Evolutionary conservation across 2,329 filamentous ascomycete species (phyloP).

Genomic region (Colletotrichum brevisporum): DNA sequence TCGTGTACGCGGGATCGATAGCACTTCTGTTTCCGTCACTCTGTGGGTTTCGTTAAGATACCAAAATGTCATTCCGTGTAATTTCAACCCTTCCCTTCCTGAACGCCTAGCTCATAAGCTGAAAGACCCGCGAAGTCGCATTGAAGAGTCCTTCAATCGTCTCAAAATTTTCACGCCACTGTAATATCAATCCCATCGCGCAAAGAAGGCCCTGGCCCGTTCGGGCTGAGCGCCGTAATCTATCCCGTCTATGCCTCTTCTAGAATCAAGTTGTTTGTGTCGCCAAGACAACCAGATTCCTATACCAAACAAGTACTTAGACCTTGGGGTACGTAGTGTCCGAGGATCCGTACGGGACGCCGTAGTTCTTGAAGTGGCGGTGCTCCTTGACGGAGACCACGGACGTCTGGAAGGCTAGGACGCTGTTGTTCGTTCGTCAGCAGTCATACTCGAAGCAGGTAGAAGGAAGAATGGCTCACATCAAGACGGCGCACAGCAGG

Average conservation of each 20-base stretch:
- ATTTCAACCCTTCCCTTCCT: neutral
- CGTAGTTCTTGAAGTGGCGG: conserved; percentile 25
- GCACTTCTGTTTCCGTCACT: neutral
- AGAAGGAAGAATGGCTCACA: neutral
- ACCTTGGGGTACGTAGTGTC: conserved; percentile 1
- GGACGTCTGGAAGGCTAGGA: conserved; percentile 31
- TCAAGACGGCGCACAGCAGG: conserved; percentile 23
- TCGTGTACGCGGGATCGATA: neutral
- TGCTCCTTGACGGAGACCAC: conserved; percentile 29
- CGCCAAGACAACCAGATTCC: too few species aligned
- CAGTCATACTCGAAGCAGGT: neutral
- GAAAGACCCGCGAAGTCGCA: too few species aligned
- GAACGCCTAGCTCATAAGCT: neutral
- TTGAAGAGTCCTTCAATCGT: neutral
- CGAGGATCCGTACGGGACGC: conserved; percentile 7
- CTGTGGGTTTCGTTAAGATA: too few species aligned
- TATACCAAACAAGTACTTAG: neutral
- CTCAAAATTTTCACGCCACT: neutral
- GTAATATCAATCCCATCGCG: neutral
- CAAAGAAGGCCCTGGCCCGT: neutral
- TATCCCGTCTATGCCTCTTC: neutral
- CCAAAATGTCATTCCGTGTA: neutral
- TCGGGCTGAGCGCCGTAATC: neutral
- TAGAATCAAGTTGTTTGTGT: too few species aligned
- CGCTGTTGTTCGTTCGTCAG: neutral